phyloP scores from a whole-genome alignment of 495 filamentous ascomycete species.

The Hyaloscypha bicolor region DNA sequence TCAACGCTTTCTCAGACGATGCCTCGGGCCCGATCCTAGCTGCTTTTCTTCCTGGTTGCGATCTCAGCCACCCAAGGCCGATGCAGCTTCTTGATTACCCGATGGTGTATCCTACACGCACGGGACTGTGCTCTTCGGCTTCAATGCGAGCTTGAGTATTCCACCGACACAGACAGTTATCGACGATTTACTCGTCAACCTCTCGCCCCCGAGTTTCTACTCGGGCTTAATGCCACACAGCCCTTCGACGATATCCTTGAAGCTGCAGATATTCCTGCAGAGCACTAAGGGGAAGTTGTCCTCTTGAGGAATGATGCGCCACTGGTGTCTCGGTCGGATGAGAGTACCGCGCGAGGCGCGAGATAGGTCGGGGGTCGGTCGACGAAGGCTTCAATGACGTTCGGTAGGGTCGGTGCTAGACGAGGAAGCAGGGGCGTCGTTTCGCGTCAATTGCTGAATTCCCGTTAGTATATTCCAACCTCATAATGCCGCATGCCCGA shows the following conservation, averaged over 20 bases:
- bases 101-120: background rate
- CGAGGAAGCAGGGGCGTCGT: background rate
- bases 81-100: slow-evolving; percentile 4
- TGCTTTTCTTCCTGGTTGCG: background rate
- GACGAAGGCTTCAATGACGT: background rate
- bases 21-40: background rate
- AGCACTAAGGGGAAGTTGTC: background rate
- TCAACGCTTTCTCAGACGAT: background rate
- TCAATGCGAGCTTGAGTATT: background rate
- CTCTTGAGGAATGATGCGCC: slow-evolving; percentile 7
- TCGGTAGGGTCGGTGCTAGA: background rate
- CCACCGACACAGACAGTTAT: background rate
- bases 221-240: background rate
- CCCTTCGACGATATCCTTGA: slow-evolving; percentile 18
- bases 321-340: slow-evolving; percentile 1
- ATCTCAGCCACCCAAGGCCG: background rate
- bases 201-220: background rate
- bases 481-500: background rate
- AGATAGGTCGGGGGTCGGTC: background rate
- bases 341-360: slow-evolving; percentile 3
- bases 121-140: background rate
- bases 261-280: slow-evolving; percentile 6
- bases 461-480: slow-evolving; percentile 2
- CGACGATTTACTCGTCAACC: background rate
- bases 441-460: background rate